A percentile compares a stretch with the other conserved stretches of the same genome.
phyloP scores from a whole-genome alignment of 2,329 filamentous ascomycete genomes.

The Aspergillus sojae region DNA sequence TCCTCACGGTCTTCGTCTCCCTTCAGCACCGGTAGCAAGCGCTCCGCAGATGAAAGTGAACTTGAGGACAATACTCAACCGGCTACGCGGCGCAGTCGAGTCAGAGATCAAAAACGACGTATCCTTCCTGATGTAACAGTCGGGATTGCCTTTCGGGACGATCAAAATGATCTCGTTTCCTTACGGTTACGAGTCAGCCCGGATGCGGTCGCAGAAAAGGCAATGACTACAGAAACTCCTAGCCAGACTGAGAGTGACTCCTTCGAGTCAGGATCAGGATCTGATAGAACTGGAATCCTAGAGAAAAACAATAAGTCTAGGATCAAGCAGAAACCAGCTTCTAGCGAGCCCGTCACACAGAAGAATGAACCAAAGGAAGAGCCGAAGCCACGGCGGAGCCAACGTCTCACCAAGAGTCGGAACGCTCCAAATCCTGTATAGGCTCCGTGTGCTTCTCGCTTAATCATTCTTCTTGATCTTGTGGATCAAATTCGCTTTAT shows the following conservation, averaged over 20 bases:
- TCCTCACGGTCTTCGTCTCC: conserved; percentile 46
- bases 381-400: conserved; percentile 24
- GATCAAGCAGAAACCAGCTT: conserved; percentile 8
- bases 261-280: conserved; percentile 10
- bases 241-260: conserved; percentile 14
- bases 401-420: conserved; percentile 22
- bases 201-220: conserved; percentile 21
- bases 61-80: conserved; percentile 39
- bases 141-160: conserved; percentile 41
- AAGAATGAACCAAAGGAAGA: conserved; percentile 18
- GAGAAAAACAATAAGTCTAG: conserved; percentile 16
- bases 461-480: not conserved
- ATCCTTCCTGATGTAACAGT: conserved; percentile 42
- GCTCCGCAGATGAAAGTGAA: conserved; percentile 43
- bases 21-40: conserved; percentile 45
- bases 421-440: conserved; percentile 13
- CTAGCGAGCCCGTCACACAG: conserved; percentile 17
- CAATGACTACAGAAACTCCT: conserved; percentile 1
- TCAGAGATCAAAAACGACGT: conserved; percentile 33
- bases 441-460: not conserved
- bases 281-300: conserved; percentile 1
- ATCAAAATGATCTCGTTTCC: conserved; percentile 42
- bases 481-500: conserved; percentile 1
- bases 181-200: conserved; percentile 38
- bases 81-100: conserved; percentile 29